Percentiles rank a stretch among this genome's conserved stretches.
Evolutionary conservation across 2,329 filamentous ascomycete genomes (phyloP).

Genomic region (Monilinia fructicola): DNA sequence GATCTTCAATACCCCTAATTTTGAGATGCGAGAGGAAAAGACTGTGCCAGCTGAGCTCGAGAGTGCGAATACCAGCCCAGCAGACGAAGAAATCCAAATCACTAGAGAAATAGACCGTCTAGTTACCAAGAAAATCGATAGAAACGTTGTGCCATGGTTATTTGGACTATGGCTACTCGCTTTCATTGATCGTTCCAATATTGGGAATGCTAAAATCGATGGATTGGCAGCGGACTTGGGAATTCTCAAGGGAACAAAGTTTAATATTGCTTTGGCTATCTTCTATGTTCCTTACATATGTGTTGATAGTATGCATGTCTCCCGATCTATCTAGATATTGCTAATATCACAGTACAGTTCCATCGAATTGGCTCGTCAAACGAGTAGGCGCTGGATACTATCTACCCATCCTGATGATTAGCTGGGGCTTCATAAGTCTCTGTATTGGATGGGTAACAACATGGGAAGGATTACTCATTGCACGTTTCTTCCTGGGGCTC

Average conservation of each 20-base stretch:
- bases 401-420: slow-evolving; percentile 45
- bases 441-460: slow-evolving; percentile 48
- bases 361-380: slow-evolving; percentile 41
- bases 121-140: slow-evolving; percentile 21
- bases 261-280: slow-evolving; percentile 59
- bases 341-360: slow-evolving; percentile 52
- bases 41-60: not conserved
- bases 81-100: slow-evolving; percentile 3
- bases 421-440: slow-evolving; percentile 49
- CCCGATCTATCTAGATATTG: slow-evolving; percentile 20
- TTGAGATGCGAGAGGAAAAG: not conserved
- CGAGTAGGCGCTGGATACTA: slow-evolving; percentile 41
- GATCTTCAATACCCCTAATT: not conserved
- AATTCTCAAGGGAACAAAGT: slow-evolving; percentile 47
- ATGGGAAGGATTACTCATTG: slow-evolving; percentile 45
- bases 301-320: slow-evolving; percentile 47
- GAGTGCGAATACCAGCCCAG: not conserved
- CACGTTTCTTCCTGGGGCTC: slow-evolving; percentile 50
- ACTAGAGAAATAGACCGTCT: slow-evolving; percentile 12
- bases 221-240: slow-evolving; percentile 62
- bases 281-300: slow-evolving; percentile 63
- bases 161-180: slow-evolving; percentile 22
- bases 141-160: slow-evolving; percentile 18
- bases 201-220: slow-evolving; percentile 57
- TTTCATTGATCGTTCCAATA: slow-evolving; percentile 22